Base-by-base conservation (phyloP, 2,329 filamentous ascomycete genomes). In the Coleophoma cylindrospora region DNA sequence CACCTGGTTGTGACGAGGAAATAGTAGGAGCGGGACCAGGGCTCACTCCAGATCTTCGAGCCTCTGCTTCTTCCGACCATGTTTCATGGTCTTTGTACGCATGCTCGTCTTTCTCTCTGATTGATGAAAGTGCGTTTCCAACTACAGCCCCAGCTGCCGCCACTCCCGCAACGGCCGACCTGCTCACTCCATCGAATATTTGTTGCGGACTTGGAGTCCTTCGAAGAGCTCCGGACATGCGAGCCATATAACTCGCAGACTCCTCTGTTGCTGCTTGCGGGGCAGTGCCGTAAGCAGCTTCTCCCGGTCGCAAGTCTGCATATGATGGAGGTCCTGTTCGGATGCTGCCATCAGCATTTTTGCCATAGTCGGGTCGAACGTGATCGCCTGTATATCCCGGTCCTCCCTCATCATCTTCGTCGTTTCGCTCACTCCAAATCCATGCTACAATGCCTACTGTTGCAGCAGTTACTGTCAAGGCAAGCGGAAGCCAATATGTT, bases 21-120 rank as follows among this genome's bases (percentile, higher is more conserved):
- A 34, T 12, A 17, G 15, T 17, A 7, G 13, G 14, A 21, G 49
- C 44, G 6, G 54, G 40, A 43, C 55, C 51, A 64, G 67, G 47
- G 66, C 66, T 50, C 61, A 69, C 50, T 69, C 70, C 58, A 49
- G 76, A 72, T 58, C 73, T 73, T 63, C 86, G 82, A 45, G 86
- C 79, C 60, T 89, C 86, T 19, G 86, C 89, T 70, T 96, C 91
- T 67, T 96, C 91, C 13, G 87, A 91, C 92, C 92, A 96, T 47
- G 89, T 84, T 65, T 89, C 87, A 69, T 94, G 89, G 67, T 96
- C 92, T 56, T 83, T 84, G 66, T 87, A 94, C 47, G 86, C 86
- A 54, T 82, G 80, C 64, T 83, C 84, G 64, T 91, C 88, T 64
- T 95, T 91, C 66, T 96, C 89, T 49, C 87, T 80, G 57, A 95